A percentile compares a stretch with the other conserved stretches of the same genome.
Conservation (phyloP, 2,329 filamentous ascomycete genomes). For the Epichloe amarillans region DNA sequence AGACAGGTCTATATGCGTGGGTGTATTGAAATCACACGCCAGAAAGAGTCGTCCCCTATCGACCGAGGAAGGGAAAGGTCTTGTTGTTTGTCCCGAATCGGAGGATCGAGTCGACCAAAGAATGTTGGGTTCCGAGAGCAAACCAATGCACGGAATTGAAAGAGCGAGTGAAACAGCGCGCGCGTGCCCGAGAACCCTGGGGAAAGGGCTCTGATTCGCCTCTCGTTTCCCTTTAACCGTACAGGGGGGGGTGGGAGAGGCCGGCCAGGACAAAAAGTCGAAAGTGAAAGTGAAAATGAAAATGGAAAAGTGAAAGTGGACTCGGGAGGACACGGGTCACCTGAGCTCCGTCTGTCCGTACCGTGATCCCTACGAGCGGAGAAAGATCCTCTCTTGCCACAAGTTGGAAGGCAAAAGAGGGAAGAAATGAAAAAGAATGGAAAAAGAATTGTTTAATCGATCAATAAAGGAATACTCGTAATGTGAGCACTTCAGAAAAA, state of each 20-base stretch:
- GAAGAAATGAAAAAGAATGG: not conserved
- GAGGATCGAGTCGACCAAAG: not conserved
- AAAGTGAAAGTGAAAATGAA: not conserved
- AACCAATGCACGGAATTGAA: not conserved
- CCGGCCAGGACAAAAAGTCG: not conserved
- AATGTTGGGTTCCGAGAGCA: too few species aligned
- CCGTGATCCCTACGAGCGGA: not conserved
- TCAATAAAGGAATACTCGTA: not conserved
- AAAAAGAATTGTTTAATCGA: not conserved
- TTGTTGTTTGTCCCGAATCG: not conserved
- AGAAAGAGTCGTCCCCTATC: not conserved
- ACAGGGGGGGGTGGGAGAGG: not conserved
- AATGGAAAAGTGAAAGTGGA: not conserved
- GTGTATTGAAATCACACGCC: too few species aligned
- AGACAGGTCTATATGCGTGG: not conserved
- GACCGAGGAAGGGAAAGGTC: not conserved
- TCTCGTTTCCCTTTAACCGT: not conserved
- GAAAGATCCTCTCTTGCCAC: not conserved
- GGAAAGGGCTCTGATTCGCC: not conserved
- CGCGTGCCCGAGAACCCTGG: not conserved
- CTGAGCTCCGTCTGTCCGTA: not conserved
- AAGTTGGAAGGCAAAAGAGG: not conserved
- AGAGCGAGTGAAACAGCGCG: not conserved
- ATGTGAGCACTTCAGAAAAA: not conserved
- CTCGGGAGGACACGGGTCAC: slow-evolving; percentile 4